Conservation (phyloP, 495 filamentous ascomycete genomes). For the Bathelium albidoporum region DNA sequence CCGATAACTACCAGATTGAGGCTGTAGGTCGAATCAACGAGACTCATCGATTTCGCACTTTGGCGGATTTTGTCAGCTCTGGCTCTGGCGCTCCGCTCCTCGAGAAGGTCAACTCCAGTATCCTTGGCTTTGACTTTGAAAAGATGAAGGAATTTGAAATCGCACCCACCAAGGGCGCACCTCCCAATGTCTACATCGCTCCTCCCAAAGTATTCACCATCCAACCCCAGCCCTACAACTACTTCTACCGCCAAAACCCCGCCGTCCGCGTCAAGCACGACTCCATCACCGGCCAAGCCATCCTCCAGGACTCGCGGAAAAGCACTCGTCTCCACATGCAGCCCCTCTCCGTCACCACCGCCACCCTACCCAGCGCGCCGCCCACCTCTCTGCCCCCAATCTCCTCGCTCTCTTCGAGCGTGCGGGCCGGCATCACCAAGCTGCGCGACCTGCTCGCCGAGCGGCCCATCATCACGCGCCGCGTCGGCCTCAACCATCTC, state of each 20-base stretch:
- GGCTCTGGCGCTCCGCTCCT: slow-evolving; percentile 52
- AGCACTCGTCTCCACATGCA: slow-evolving; percentile 42
- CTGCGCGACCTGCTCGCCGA: slow-evolving; percentile 45
- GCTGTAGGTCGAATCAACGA: slow-evolving; percentile 60
- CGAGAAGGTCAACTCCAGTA: slow-evolving; percentile 50
- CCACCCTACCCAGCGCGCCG: slow-evolving; percentile 41
- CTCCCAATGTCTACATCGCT: slow-evolving; percentile 54
- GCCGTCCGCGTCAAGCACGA: slow-evolving; percentile 44
- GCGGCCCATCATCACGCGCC: slow-evolving; percentile 78
- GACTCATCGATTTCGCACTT: slow-evolving; percentile 71
- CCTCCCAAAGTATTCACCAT: slow-evolving; percentile 69
- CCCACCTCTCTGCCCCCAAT: slow-evolving; percentile 43
- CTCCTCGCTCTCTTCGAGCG: slow-evolving; percentile 35
- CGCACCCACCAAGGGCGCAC: slow-evolving; percentile 48
- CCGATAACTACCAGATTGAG: slow-evolving; percentile 56
- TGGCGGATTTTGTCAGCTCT: slow-evolving; percentile 71
- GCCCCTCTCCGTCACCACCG: slow-evolving; percentile 52
- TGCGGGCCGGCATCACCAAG: slow-evolving; percentile 9
- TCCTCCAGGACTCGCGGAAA: slow-evolving; percentile 43
- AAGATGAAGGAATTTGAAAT: slow-evolving; percentile 68
- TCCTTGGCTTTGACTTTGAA: slow-evolving; percentile 54
- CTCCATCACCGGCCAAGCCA: slow-evolving; percentile 37
- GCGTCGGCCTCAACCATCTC: slow-evolving; percentile 59
- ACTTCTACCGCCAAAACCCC: slow-evolving; percentile 30
- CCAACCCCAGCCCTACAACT: slow-evolving; percentile 57